Conservation (phyloP, 2,329 filamentous ascomycete species). For the Hymenoscyphus scutula region DNA sequence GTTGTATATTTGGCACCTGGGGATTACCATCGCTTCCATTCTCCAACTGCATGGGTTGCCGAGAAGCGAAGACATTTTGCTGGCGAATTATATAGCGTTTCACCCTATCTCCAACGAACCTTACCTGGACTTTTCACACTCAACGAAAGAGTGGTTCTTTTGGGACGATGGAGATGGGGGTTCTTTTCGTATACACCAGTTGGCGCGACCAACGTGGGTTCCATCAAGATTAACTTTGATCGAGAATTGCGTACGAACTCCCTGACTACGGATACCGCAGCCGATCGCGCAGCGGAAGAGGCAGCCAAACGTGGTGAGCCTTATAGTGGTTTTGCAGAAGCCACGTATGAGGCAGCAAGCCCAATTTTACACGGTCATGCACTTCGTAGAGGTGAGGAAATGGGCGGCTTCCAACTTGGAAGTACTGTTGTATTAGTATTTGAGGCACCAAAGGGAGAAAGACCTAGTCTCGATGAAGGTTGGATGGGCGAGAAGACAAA, state of each 20-base stretch:
- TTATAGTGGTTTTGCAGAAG: slow-evolving; percentile 90
- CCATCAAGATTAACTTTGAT: slow-evolving; percentile 97
- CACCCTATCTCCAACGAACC: slow-evolving; percentile 88
- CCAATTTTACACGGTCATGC: slow-evolving; percentile 78
- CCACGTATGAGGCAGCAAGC: slow-evolving; percentile 79
- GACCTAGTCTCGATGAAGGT: slow-evolving; percentile 58
- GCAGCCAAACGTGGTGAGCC: slow-evolving; percentile 73
- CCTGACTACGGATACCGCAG: slow-evolving; percentile 86
- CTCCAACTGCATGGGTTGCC: slow-evolving; percentile 91
- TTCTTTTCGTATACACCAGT: slow-evolving; percentile 97
- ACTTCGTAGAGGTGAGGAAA: slow-evolving; percentile 84
- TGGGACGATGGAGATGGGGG: slow-evolving; percentile 93
- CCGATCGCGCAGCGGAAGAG: slow-evolving; percentile 79
- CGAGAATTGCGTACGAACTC: slow-evolving; percentile 90
- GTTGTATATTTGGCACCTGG: slow-evolving; percentile 96
- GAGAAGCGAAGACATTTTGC: slow-evolving; percentile 95
- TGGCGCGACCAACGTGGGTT: slow-evolving; percentile 95
- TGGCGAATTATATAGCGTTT: slow-evolving; percentile 92
- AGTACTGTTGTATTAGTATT: slow-evolving; percentile 96
- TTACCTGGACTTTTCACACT: slow-evolving; percentile 93
- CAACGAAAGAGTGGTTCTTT: slow-evolving; percentile 90
- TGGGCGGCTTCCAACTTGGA: slow-evolving; percentile 96
- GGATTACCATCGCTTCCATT: slow-evolving; percentile 98
- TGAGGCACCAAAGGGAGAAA: slow-evolving; percentile 73
- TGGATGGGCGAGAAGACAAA: slow-evolving; percentile 53